These are phyloP conservation scores for Ophiostoma ips DNA, from an alignment of 2,329 filamentous ascomycete genomes.

Conservation along the genomic window DNA sequence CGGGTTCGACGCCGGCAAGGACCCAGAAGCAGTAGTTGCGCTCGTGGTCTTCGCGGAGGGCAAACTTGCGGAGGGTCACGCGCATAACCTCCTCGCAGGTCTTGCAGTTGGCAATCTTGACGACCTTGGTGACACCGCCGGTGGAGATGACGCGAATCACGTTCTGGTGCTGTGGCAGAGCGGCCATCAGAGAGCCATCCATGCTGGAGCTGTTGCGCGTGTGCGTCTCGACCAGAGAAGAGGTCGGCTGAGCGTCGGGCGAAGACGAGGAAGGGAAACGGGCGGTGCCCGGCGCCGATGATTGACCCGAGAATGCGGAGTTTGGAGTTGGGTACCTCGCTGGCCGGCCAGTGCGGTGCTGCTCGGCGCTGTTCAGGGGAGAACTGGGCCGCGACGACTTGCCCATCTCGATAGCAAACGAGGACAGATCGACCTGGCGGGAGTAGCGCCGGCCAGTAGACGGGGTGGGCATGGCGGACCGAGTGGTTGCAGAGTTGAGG, in stretches of 20 bases:
- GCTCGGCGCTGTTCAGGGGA: slow-evolving; percentile 45
- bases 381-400: slow-evolving; percentile 59
- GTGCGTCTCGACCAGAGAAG: slow-evolving; percentile 51
- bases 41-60: slow-evolving; percentile 77
- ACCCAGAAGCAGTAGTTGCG: slow-evolving; percentile 97
- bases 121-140: slow-evolving; percentile 78
- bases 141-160: slow-evolving; percentile 90
- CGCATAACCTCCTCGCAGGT: slow-evolving; percentile 88
- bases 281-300: slow-evolving; percentile 30
- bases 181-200: slow-evolving; percentile 75
- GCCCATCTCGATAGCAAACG: slow-evolving; percentile 29
- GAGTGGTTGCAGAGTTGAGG: slow-evolving; percentile 36
- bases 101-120: slow-evolving; percentile 84
- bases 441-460: slow-evolving; percentile 45
- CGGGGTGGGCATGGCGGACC: slow-evolving; percentile 22
- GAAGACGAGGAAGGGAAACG: slow-evolving; percentile 44
- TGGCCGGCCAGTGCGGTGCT: slow-evolving; percentile 29
- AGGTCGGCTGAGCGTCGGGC: slow-evolving; percentile 40
- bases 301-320: slow-evolving; percentile 16
- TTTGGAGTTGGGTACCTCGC: slow-evolving; percentile 41
- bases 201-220: slow-evolving; percentile 70
- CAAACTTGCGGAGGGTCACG: slow-evolving; percentile 76
- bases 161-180: slow-evolving; percentile 71
- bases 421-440: slow-evolving; percentile 38
- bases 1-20: slow-evolving; percentile 69